Conservation (phyloP, 768 basidiomycete genomes). For the Trametes cinnabarina region DNA sequence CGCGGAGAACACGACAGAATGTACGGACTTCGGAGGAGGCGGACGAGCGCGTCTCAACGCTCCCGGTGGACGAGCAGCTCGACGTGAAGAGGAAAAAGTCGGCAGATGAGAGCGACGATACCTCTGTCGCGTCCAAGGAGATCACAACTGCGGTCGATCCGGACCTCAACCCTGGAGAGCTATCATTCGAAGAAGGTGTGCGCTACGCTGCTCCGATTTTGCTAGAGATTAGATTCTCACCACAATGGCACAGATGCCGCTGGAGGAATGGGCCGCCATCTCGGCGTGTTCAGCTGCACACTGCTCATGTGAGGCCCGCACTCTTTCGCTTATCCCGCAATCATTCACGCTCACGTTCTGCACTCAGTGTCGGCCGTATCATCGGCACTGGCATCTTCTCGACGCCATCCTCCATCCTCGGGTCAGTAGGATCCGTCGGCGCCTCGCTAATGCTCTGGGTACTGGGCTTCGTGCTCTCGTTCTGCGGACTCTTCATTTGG, state of each 20-base stretch:
- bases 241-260: slow-evolving; percentile 37
- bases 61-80: not conserved
- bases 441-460: slow-evolving; percentile 65
- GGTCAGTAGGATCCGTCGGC: slow-evolving; percentile 54
- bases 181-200: slow-evolving; percentile 46
- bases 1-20: not conserved
- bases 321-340: not conserved
- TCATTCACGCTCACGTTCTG: not conserved
- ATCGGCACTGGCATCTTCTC: slow-evolving; percentile 69
- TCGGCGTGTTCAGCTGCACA: slow-evolving; percentile 56
- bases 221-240: not conserved
- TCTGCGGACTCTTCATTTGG: slow-evolving; percentile 61
- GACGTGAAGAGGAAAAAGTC: slow-evolving; percentile 12
- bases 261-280: slow-evolving; percentile 57
- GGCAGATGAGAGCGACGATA: slow-evolving; percentile 1
- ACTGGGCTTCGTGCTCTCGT: slow-evolving; percentile 56
- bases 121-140: slow-evolving; percentile 13
- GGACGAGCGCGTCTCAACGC: not conserved
- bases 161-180: slow-evolving; percentile 39
- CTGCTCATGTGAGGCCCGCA: slow-evolving; percentile 45
- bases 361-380: slow-evolving; percentile 48
- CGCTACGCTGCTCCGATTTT: not conserved
- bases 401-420: slow-evolving; percentile 57
- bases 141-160: slow-evolving; percentile 16
- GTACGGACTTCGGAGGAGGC: not conserved